These are phyloP conservation scores for Talaromyces ruber DNA, from an alignment of 495 filamentous ascomycete genomes.

Conservation along the genomic window DNA sequence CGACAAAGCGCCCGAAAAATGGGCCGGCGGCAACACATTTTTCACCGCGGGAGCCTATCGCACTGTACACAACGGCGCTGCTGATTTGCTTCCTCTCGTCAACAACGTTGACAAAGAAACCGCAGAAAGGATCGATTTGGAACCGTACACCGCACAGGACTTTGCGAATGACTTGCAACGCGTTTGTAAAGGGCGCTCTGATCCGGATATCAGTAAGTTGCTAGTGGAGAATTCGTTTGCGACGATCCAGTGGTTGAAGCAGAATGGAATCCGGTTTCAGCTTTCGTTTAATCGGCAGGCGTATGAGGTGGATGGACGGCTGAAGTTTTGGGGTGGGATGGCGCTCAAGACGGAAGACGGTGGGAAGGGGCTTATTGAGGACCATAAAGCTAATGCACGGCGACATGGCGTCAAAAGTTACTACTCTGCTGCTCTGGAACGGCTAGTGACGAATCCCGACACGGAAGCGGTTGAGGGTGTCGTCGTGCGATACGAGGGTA, in stretches of 20 bases:
- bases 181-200: constrained; percentile 37
- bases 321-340: constrained; percentile 56
- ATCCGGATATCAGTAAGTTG: constrained; percentile 29
- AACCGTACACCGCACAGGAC: constrained; percentile 32
- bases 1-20: constrained; percentile 42
- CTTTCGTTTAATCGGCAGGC: constrained; percentile 56
- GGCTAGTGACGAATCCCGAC: constrained; percentile 24
- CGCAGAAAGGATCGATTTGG: constrained; percentile 33
- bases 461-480: constrained; percentile 22
- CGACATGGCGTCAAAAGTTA: constrained; percentile 29
- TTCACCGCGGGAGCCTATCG: constrained; percentile 53
- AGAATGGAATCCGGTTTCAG: constrained; percentile 43
- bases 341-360: constrained; percentile 46
- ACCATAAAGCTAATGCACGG: constrained; percentile 33
- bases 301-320: constrained; percentile 43
- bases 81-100: constrained; percentile 38
- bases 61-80: constrained; percentile 34
- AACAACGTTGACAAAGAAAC: constrained; percentile 32
- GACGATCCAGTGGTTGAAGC: constrained; percentile 45
- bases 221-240: constrained; percentile 39
- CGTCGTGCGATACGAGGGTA: background rate
- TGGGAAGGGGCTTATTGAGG: constrained; percentile 46
- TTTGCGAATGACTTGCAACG: constrained; percentile 42
- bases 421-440: constrained; percentile 33
- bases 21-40: constrained; percentile 50